Base-by-base conservation (phyloP, 116 monocot species). In the Iris pallida region DNA sequence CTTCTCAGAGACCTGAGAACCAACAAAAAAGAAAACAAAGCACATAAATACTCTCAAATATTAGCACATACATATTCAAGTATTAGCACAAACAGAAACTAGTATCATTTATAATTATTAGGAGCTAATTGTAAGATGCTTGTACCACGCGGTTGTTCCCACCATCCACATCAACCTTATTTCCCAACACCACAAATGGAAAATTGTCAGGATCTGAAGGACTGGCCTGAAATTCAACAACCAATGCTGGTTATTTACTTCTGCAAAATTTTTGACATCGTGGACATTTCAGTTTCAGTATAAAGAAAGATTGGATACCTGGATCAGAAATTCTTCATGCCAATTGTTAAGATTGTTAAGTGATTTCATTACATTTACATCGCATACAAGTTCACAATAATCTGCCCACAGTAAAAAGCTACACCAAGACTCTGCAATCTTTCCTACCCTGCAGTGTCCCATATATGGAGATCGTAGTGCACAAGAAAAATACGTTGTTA, bases 371-470 rank as follows among this genome's bases (percentile, higher is more conserved):
- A 83, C 79, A 79, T 92, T 92, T 56, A 88, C 92, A 81, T 92
- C 92, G 61, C 88, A 86, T 11, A 85, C 85, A 70, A 92, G 92
- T 61, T 88, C 86, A 79, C 92, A 92, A 44, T 88, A 92, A 77
- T 92, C 92, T 52, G 92, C 92, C 2, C 92, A 63, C 92, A 80
- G 56, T 92, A 92, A 57, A 92, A 92, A 66, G 92, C 92, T 44
- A 92, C 92, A 6, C 92, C 92, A 64, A 92, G 83, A 74, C 92
- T 88, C 76, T 92, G 92, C 59, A 92, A 92, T 62, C 92, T 92
- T 81, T 92, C 92, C 75, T 92, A 88, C 16, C 92, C 92, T 48
- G 92, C 92, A 72, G 92, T 92, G 57, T 92, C 92, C 92, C 92
- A 92, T 49, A 92, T 92, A 88, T 92, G 76, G 9, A 51, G 11